Base-by-base conservation (phyloP, 768 basidiomycete genomes). In the Pulveroboletus ravenelii region DNA sequence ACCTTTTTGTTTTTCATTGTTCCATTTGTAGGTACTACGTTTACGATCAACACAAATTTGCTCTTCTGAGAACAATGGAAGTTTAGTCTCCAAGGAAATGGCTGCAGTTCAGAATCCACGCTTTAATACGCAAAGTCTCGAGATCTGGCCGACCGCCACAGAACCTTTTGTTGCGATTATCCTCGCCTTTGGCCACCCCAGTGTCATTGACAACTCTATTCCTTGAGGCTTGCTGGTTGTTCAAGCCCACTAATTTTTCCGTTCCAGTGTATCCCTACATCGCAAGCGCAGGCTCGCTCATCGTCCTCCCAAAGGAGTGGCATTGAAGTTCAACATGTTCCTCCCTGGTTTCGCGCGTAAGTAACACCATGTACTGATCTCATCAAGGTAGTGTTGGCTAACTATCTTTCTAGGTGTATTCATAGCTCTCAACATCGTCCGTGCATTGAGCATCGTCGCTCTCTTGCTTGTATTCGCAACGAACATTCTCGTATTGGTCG, bases 381-480 rank as follows among this genome's bases (percentile, higher is more conserved):
- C 6, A 17, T 18, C 29, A 38, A 14, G 27, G 30, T 37, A 14
- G 32, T 37, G 17, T 37, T 31, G 6, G 23, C 20, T n/a, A 49
- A 38, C 18, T 10, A 17, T 39, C 25, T 27, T 39, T 43, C 10
- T 51, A 78, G 76, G 71, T 53, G 38, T 79, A 48, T 92, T 92
- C 70, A 76, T 87, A 62, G 82, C 80, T 57, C 81, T 94, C 66
- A 94, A 95, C 64, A 76, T 72, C 62, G 72, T 88, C 62, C 86
- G 93, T 51, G 65, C 73, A 39, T 63, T 96, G 54, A 91, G 88
- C 66, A 77, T 95, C 64, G 68, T 93, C 57, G 78, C 82, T 15
- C 78, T 95, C 50, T 70, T 91, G 25, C 81, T 94, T 43, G 88
- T 93, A 8, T 87, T 95, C 57, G 72, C 87, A 12, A 87, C 80